Percentiles rank a stretch among this genome's conserved stretches.
Evolutionary conservation across 116 monocot species (phyloP).

Genomic region (Phalaenopsis hybrid): DNA sequence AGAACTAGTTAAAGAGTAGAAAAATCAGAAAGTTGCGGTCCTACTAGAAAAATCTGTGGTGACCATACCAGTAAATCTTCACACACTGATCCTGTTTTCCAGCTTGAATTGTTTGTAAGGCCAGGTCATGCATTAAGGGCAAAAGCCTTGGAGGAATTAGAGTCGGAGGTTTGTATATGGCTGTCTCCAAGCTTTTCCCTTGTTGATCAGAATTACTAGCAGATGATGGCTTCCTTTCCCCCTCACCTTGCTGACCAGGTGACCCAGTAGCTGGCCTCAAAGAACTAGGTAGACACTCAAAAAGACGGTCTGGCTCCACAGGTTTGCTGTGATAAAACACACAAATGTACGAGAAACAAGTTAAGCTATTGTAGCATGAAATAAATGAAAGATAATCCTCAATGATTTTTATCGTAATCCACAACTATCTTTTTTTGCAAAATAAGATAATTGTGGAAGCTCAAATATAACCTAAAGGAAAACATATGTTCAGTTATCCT

Average conservation of each 20-base stretch:
- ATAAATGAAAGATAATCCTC: not conserved
- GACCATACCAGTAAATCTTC: slow-evolving; percentile 51
- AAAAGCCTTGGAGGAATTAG: slow-evolving; percentile 77
- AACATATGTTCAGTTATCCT: not conserved
- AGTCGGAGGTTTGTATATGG: slow-evolving; percentile 60
- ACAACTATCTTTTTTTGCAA: too few species aligned
- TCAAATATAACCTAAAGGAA: not conserved
- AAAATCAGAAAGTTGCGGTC: not conserved
- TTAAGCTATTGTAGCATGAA: not conserved
- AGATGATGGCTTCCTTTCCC: slow-evolving; percentile 20
- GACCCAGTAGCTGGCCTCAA: slow-evolving; percentile 51
- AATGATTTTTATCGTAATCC: not conserved
- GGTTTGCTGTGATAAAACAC: slow-evolving; percentile 50
- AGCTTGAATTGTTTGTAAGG: slow-evolving; percentile 66
- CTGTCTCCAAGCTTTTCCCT: slow-evolving; percentile 38
- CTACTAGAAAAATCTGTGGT: not conserved
- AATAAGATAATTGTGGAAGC: not conserved
- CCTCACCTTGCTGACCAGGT: slow-evolving; percentile 29
- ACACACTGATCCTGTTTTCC: slow-evolving; percentile 59
- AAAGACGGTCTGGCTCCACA: slow-evolving; percentile 55
- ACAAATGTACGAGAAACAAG: not conserved
- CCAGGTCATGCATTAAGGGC: slow-evolving; percentile 69
- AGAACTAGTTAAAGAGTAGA: not conserved
- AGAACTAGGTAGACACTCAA: slow-evolving; percentile 66
- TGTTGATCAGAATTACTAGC: slow-evolving; percentile 36